Conservation (phyloP, 202 grass and related monocot genomes). For the Zizania palustris region DNA sequence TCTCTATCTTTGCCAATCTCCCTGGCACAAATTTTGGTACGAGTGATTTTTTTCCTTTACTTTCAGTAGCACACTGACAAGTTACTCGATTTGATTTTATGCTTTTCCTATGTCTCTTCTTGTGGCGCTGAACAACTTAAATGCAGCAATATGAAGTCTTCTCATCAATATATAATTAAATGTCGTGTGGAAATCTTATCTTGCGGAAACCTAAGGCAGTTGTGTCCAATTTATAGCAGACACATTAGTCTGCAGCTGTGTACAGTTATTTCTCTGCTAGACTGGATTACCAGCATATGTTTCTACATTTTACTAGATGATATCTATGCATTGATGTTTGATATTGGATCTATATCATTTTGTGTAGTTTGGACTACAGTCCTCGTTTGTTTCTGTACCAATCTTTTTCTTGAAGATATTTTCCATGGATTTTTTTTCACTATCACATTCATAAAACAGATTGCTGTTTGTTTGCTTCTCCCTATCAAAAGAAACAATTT, state of each 20-base stretch:
- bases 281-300: not conserved
- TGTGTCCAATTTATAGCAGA: not conserved
- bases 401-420: not conserved
- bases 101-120: not conserved
- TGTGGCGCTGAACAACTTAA: not conserved
- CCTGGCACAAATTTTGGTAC: not conserved
- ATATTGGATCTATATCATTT: not conserved
- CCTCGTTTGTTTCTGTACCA: not conserved
- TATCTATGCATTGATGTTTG: not conserved
- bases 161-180: not conserved
- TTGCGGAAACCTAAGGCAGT: not conserved
- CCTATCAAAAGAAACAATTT: not conserved
- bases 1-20: slow-evolving; percentile 1
- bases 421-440: not conserved
- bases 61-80: not conserved
- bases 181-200: not conserved
- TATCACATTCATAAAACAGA: not conserved
- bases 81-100: not conserved
- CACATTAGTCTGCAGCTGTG: not conserved
- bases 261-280: not conserved
- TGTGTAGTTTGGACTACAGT: not conserved
- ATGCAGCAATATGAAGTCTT: not conserved
- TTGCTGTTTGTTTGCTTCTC: slow-evolving; percentile 1
- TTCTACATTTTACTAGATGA: not conserved
- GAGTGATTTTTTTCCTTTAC: not conserved